Percentiles rank a stretch among this genome's conserved stretches.
These are phyloP conservation scores for Mortierella hygrophila DNA, from an alignment of 192 early-diverging fungal species.

Conservation along the genomic window DNA sequence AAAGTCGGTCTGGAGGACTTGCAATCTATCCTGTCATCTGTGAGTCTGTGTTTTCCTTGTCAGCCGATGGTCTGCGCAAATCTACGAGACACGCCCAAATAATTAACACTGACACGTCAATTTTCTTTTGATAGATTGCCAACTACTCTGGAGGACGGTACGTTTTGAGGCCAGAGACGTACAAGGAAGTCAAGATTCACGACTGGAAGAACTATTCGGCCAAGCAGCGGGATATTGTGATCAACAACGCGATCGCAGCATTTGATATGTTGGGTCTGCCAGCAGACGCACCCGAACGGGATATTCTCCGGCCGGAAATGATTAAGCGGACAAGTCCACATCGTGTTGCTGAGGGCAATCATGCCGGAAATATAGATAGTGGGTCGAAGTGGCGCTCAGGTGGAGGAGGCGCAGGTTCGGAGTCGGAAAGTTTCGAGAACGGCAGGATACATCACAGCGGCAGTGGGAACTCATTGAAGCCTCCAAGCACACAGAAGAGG, in stretches of 20 bases:
- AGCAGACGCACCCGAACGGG: conserved; percentile 62
- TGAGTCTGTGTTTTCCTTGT: conserved; percentile 4
- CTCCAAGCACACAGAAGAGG: conserved; percentile 35
- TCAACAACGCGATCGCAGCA: conserved; percentile 59
- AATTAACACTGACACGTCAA: background rate
- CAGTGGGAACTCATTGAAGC: conserved; percentile 13
- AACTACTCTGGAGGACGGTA: conserved; percentile 42
- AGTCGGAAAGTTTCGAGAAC: conserved; percentile 51
- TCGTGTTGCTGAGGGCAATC: conserved; percentile 39
- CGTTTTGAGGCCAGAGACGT: conserved; percentile 61
- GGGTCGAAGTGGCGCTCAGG: conserved; percentile 42
- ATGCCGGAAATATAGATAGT: conserved; percentile 21
- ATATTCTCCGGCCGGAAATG: conserved; percentile 39
- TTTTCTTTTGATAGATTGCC: conserved; percentile 23
- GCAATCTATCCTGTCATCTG: conserved; percentile 30
- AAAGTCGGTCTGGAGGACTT: conserved; percentile 21
- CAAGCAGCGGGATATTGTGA: conserved; percentile 51
- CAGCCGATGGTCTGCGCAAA: background rate
- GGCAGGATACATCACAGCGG: conserved; percentile 13
- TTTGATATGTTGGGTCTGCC: conserved; percentile 65
- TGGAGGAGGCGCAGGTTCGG: conserved; percentile 36
- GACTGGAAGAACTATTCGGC: conserved; percentile 64
- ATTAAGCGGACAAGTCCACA: conserved; percentile 33
- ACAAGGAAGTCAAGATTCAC: conserved; percentile 63
- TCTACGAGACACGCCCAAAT: background rate